Base-by-base conservation (phyloP, 306 rosid species). In the Quercus wislizeni region DNA sequence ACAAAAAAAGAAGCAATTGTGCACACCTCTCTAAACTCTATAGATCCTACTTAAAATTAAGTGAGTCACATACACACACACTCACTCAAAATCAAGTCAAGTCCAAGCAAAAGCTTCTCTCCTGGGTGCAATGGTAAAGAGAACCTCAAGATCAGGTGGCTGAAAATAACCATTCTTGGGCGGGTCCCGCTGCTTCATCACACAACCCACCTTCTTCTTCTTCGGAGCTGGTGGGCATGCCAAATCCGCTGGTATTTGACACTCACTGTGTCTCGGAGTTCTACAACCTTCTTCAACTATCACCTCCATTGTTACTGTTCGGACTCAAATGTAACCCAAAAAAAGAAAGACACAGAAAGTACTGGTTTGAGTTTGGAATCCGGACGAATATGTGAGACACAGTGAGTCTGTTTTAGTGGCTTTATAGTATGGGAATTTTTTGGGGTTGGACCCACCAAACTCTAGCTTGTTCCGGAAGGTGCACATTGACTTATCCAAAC, bases 181-280 rank as follows among this genome's bases (percentile, higher is more conserved):
- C 25, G 87, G 80, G 10, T 35, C 74, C 78, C 61, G 86, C 69
- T 73, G 61, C 30, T 59, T 73, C 18, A 5, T 5, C 0, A 55
- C 20, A 73, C 5, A 9, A 57, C 20, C 77, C 14, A 81, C 49
- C 78, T 80, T 88, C 84, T 87, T 90, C 84, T 87, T 90, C 83
- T 76, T 90, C 13, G 89, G 93, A 0, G 91, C 30, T 23, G 85
- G 74, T 1, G 94, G 89, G 43, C 91, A 90, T 23, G 46, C 4
- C n/a, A 2, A 1, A 3, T 38, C 31, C 21, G 54, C 58, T 9
- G 85, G 88, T 35, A 84, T 86, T 51, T 71, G 77, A 57, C 76
- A 80, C 6, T 64, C 64, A 12, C 68, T 31, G 35, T 75, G 87
- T 49, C 69, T 81, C 3, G 91, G 88, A 2, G 94, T 90, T 31